Conservation (phyloP, 2,329 filamentous ascomycete species). For the Tolypocladium ophioglossoides region DNA sequence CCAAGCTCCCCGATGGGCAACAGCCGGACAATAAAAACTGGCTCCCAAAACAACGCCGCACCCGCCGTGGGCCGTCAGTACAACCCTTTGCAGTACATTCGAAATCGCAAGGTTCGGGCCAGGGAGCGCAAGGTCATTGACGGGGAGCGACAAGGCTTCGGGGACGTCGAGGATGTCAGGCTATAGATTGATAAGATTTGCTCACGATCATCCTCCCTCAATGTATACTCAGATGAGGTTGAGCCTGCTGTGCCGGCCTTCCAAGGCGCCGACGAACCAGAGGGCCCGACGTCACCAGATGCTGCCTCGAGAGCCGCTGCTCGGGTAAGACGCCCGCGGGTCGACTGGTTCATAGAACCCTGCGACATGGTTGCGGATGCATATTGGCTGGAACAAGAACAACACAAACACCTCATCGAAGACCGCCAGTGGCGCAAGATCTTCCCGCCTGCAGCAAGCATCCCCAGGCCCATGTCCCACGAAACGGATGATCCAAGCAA, state of each 20-base stretch:
- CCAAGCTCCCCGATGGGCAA: constrained; percentile 26
- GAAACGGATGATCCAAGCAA: constrained; percentile 16
- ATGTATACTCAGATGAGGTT: constrained; percentile 12
- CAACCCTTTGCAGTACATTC: constrained; percentile 85
- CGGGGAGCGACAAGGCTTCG: constrained; percentile 66
- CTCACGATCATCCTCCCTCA: constrained; percentile 16
- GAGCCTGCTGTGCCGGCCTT: constrained; percentile 32
- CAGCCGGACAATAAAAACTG: constrained; percentile 17
- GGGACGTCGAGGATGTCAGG: constrained; percentile 59
- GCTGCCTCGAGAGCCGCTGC: constrained; percentile 31
- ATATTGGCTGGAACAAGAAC: constrained; percentile 77
- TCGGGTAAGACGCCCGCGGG: constrained; percentile 61
- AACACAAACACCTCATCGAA: constrained; percentile 73
- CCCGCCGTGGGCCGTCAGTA: constrained; percentile 56
- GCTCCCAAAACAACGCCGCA: constrained; percentile 18
- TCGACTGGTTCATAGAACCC: constrained; percentile 78
- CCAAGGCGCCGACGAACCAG: constrained; percentile 31
- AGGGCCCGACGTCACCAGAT: constrained; percentile 31
- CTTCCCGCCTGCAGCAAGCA: constrained; percentile 37
- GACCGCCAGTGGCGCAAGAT: constrained; percentile 67
- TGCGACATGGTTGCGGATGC: constrained; percentile 82
- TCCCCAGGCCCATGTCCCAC: constrained; percentile 19
- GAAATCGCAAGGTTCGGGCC: constrained; percentile 77
- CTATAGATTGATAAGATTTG: constrained; percentile 66
- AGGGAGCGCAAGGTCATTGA: constrained; percentile 67